Conservation (phyloP, 75 land plant genomes). For the Cupressus sempervirens region DNA sequence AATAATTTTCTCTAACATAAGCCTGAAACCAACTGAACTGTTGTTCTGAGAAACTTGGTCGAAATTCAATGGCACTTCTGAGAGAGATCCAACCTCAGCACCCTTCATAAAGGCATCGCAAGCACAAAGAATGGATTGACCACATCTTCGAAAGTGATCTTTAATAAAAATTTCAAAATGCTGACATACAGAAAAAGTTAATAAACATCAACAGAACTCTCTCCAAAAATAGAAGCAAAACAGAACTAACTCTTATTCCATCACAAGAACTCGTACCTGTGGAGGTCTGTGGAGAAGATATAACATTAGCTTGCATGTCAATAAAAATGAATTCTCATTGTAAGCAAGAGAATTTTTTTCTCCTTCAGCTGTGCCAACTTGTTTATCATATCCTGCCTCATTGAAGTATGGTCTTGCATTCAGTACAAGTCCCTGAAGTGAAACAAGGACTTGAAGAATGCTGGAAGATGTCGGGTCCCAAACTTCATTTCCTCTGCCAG, state of each 20-base stretch:
- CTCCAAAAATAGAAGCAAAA: neutral
- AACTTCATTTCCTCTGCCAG: constrained; percentile 53
- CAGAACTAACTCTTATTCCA: neutral
- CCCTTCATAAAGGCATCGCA: constrained; percentile 71
- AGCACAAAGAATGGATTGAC: constrained; percentile 44
- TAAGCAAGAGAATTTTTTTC: constrained; percentile 61
- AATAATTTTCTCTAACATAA: constrained; percentile 72
- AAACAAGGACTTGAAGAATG: constrained; percentile 82
- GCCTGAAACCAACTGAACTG: constrained; percentile 82
- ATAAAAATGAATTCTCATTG: constrained; percentile 67
- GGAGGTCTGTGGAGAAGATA: constrained; percentile 71
- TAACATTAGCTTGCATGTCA: constrained; percentile 76
- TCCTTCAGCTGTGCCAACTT: constrained; percentile 44
- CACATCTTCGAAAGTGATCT: constrained; percentile 56
- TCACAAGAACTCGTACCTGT: constrained; percentile 34
- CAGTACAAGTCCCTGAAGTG: constrained; percentile 87
- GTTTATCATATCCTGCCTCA: constrained; percentile 76
- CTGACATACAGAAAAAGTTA: constrained; percentile 29
- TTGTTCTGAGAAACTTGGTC: constrained; percentile 25
- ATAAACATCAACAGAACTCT: neutral
- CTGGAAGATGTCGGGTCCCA: constrained; percentile 78
- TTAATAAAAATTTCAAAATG: constrained; percentile 74
- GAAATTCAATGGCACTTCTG: constrained; percentile 5
- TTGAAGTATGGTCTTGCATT: constrained; percentile 89
- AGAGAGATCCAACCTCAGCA: constrained; percentile 44